These are phyloP conservation scores for Trichaptum fuscoviolaceum DNA, from an alignment of 768 basidiomycete genomes.

Conservation along the genomic window DNA sequence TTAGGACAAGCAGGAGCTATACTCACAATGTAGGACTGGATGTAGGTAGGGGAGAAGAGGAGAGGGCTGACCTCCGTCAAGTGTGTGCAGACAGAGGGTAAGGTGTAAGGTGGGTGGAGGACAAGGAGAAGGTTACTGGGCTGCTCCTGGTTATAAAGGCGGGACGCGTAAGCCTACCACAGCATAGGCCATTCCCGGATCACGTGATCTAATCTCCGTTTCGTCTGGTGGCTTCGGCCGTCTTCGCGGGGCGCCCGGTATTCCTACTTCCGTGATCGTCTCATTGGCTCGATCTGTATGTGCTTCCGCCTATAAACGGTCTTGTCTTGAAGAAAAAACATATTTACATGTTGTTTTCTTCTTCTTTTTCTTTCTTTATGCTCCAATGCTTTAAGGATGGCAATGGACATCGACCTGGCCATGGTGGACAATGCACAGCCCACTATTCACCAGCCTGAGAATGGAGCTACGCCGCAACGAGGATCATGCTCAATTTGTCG, in stretches of 20 bases:
- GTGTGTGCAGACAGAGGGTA: conserved; percentile 10
- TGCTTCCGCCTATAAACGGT: not conserved
- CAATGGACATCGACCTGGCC: no score
- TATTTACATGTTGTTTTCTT: no score
- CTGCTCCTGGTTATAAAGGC: not conserved
- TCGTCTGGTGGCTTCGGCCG: not conserved
- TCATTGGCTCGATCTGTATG: not conserved
- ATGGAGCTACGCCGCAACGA: not conserved
- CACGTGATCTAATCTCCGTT: conserved; percentile 1
- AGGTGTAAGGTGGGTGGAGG: conserved; percentile 9
- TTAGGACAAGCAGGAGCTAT: not conserved
- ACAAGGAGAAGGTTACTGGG: not conserved
- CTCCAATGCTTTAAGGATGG: no score
- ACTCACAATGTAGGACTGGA: not conserved
- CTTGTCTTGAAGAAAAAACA: no score
- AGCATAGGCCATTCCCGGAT: not conserved
- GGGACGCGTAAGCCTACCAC: conserved; percentile 4
- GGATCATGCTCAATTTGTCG: not conserved
- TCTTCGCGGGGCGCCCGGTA: not conserved
- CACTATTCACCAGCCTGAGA: not conserved
- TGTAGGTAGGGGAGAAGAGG: conserved; percentile 1
- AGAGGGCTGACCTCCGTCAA: not conserved
- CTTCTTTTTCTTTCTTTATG: no score
- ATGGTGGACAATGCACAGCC: not conserved
- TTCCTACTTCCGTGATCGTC: not conserved